Evolutionary conservation across 192 early-diverging fungal genomes (phyloP), one percentile per base, ranked within the genome.

Genomic region (Piromyces finnis): DNA sequence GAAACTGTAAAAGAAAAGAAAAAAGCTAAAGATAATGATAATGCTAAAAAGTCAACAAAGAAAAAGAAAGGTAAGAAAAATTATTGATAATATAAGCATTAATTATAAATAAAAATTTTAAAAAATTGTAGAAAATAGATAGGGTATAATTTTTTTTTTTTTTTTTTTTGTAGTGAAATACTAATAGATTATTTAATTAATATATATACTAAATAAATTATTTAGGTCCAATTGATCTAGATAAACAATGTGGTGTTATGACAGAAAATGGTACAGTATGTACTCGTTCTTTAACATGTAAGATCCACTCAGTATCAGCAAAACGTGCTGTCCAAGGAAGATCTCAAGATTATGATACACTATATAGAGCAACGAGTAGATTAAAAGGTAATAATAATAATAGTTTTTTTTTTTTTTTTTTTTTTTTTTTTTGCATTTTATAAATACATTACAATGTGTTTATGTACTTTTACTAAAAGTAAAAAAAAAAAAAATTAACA

Each of bases 241-340:
- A 98, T 84, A 92, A 90, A 79, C 94, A 97, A 80, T 98, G 97
- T 82, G 97, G 95, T 81, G 95, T 97, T 22, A 79, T 83, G 36
- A 82, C 86, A 29, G 89, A 91, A 2, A 90, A 88, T 36, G 88
- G 87, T 17, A 78, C 84, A 77, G 88, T 88, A 0, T 98, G 97
- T 84, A 87, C 91, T 77, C 92, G 97, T 68, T 94, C 95, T 77
- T 89, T 98, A 18, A 98, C 95, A 30, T 98, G 97, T 87, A 98
- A 98, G 83, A 96, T 94, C 9, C 97, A 98, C 80, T 91, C 93
- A 30, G 94, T 98, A 88, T 92, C 91, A 2, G 87, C 89, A 51
- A 98, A 98, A 83, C 88, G 95, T 35, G 88, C 87, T 3, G 97
- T 98, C 15, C 84, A 85, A 77, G 96, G 95, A 22, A 89, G 97